These are phyloP conservation scores for Hypomontagnella submonticulosa DNA, from an alignment of 495 filamentous ascomycete genomes.

Conservation along the genomic window DNA sequence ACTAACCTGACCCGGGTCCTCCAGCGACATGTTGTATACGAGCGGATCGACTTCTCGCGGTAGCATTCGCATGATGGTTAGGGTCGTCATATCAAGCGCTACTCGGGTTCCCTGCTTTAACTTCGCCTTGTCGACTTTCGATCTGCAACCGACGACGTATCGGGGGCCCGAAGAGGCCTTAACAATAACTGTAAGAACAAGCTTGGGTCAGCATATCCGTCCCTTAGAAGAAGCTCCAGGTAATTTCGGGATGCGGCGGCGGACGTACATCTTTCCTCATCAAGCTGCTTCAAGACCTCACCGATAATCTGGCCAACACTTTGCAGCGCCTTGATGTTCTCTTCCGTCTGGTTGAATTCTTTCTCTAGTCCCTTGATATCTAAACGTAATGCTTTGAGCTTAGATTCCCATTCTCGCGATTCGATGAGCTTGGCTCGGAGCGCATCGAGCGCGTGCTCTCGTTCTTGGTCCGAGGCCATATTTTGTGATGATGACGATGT, in stretches of 20 bases:
- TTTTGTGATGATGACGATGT: conserved; percentile 16
- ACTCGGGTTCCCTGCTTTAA: conserved; percentile 98
- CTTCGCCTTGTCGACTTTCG: conserved; percentile 96
- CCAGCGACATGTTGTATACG: conserved; percentile 99
- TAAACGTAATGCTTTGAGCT: conserved; percentile 88
- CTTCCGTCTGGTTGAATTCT: conserved; percentile 96
- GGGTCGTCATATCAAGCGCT: conserved; percentile 98
- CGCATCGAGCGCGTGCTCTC: conserved; percentile 82
- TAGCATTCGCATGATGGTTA: conserved; percentile 99
- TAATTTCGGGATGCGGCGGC: conserved; percentile 5
- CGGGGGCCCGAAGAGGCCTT: conserved; percentile 97
- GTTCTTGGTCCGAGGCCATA: conserved; percentile 69
- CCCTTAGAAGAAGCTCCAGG: not conserved
- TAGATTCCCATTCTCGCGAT: conserved; percentile 97
- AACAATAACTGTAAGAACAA: conserved; percentile 62
- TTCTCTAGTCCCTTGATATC: conserved; percentile 96
- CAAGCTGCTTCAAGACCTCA: conserved; percentile 97
- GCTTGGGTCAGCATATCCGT: conserved; percentile 11
- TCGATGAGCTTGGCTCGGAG: conserved; percentile 95
- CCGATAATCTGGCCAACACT: conserved; percentile 99
- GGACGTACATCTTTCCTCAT: conserved; percentile 94
- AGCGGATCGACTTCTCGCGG: conserved; percentile 98
- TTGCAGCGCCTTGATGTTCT: conserved; percentile 99
- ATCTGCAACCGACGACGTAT: conserved; percentile 98
- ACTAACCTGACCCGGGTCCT: conserved; percentile 97